Conservation (phyloP, 1,284 basidiomycete species). For the Trichosporon coremiiforme region DNA sequence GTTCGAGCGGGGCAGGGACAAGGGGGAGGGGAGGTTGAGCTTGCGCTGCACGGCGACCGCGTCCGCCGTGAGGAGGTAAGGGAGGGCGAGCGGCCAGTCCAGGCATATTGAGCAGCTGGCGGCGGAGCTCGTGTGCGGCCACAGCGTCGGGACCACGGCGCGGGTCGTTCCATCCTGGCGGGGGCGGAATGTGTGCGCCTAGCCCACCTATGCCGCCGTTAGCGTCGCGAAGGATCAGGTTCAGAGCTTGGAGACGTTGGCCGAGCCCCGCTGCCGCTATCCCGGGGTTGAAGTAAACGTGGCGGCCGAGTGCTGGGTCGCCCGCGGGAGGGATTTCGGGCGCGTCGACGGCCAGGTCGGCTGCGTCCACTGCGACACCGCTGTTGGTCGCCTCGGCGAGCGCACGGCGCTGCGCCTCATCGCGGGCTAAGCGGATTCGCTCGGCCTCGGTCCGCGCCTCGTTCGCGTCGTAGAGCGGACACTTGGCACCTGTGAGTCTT, state of each 20-base stretch:
- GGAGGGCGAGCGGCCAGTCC: too few species aligned
- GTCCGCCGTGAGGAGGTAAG: too few species aligned
- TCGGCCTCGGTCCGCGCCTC: conserved; percentile 47
- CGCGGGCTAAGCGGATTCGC: conserved; percentile 68
- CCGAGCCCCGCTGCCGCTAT: neutral
- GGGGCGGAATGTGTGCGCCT: too few species aligned
- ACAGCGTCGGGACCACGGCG: too few species aligned
- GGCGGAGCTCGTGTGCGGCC: too few species aligned
- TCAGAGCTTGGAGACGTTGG: neutral
- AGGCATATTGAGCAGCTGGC: too few species aligned
- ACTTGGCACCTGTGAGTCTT: conserved; percentile 56
- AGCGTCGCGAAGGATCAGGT: neutral
- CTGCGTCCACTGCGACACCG: conserved; percentile 59
- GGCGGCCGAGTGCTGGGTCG: too few species aligned
- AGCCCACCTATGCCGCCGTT: neutral
- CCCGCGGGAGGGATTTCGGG: conserved; percentile 45
- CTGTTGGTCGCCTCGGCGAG: conserved; percentile 7
- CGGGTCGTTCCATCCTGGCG: too few species aligned
- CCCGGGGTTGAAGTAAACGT: too few species aligned
- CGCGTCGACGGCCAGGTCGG: conserved; percentile 64
- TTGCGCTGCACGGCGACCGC: too few species aligned
- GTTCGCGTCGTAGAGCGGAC: conserved; percentile 67
- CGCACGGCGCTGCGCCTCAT: conserved; percentile 41
- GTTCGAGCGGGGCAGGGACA: too few species aligned
- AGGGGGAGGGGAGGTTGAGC: too few species aligned